Conservation (phyloP, 805 yeast species). For the Wickerhamomyces tratensis region DNA sequence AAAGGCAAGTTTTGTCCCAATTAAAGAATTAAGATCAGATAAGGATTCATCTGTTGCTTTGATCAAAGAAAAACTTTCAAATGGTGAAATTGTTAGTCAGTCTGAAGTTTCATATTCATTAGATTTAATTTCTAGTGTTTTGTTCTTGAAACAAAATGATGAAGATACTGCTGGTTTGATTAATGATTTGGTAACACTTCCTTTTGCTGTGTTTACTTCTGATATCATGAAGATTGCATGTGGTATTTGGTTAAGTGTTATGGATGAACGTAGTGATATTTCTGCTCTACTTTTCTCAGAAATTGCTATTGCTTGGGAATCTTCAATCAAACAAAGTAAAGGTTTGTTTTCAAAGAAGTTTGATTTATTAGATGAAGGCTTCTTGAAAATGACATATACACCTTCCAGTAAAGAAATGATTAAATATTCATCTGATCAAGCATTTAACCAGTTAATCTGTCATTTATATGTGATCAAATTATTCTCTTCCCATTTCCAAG, state of each 20-base stretch:
- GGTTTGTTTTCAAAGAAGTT: constrained; percentile 56
- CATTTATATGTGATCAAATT: constrained; percentile 62
- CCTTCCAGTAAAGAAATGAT: constrained; percentile 66
- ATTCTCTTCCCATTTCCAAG: constrained; percentile 70
- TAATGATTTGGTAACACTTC: constrained; percentile 48
- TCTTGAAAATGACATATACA: constrained; percentile 73
- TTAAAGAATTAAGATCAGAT: constrained; percentile 8
- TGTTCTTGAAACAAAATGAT: constrained; percentile 25
- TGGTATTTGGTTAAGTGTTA: constrained; percentile 72
- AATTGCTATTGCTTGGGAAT: constrained; percentile 60
- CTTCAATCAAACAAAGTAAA: constrained; percentile 41
- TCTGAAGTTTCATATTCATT: constrained; percentile 30
- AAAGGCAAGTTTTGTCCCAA: constrained; percentile 16
- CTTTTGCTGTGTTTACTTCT: constrained; percentile 59
- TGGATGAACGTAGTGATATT: constrained; percentile 53
- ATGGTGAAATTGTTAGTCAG: constrained; percentile 14
- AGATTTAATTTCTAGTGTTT: constrained; percentile 32
- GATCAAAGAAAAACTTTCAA: constrained; percentile 9
- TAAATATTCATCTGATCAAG: constrained; percentile 38
- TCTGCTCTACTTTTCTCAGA: constrained; percentile 58
- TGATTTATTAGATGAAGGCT: constrained; percentile 54
- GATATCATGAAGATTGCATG: constrained; percentile 53
- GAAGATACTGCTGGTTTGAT: constrained; percentile 28
- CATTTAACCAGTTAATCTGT: constrained; percentile 45
- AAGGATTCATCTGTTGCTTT: constrained; percentile 15